Percentiles rank a stretch among this genome's conserved stretches.
These are phyloP conservation scores for Trichoderma koningiopsis DNA, from an alignment of 2,329 filamentous ascomycete genomes.

Conservation along the genomic window DNA sequence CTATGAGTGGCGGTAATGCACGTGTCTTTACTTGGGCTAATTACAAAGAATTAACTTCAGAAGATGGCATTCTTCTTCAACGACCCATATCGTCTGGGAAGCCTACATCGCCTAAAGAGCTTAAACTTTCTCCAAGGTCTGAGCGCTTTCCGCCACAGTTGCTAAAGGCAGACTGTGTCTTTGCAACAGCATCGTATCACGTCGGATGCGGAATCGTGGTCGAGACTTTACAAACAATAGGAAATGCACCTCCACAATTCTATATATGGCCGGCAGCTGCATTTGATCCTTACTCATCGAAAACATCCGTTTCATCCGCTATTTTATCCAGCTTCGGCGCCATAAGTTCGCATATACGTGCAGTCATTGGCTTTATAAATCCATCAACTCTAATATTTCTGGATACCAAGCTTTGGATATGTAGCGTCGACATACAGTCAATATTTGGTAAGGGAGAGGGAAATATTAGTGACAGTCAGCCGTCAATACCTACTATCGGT, in stretches of 20 bases:
- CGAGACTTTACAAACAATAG: neutral
- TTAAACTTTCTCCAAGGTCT: neutral
- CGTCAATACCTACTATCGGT: neutral
- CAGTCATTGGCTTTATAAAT: neutral
- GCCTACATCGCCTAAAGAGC: neutral
- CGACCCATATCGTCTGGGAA: neutral
- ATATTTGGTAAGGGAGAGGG: neutral
- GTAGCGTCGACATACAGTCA: neutral
- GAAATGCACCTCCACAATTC: neutral
- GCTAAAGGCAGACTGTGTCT: neutral
- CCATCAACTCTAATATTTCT: conserved; percentile 2
- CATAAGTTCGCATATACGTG: neutral
- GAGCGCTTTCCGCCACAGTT: neutral
- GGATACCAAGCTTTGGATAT: neutral
- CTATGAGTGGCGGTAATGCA: neutral
- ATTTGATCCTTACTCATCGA: neutral
- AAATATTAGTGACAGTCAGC: neutral
- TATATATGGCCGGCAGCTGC: neutral
- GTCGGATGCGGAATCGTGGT: neutral
- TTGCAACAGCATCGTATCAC: neutral
- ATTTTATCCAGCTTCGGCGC: neutral
- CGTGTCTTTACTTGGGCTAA: neutral
- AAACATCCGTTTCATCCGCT: neutral
- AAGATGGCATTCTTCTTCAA: neutral
- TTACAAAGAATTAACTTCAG: neutral